Base-by-base conservation (phyloP, 768 basidiomycete genomes). In the Suillus paluster region DNA sequence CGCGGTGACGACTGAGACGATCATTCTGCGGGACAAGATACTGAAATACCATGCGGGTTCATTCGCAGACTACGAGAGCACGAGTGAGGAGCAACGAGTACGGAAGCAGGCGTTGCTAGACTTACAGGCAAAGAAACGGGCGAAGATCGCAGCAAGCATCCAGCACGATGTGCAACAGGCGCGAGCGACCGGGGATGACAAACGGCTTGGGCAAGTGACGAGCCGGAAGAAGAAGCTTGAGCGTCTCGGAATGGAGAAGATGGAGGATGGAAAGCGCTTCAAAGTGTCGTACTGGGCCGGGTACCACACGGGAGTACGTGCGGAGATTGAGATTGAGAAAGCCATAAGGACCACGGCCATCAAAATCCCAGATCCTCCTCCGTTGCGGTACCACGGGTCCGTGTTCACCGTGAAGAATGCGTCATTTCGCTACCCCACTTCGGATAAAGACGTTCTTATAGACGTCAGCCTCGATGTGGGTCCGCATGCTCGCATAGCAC, bases 131-230 rank as follows among this genome's bases (percentile, higher is more conserved):
- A 80, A 80, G 73, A 82, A 84, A 68, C 79, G 74, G 44, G 76
- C 73, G 9, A 74, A 81, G 66, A 85, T 89, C 48, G 79, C 84
- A 67, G 79, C 80, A 5, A 82, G 83, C 25, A 90, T 90, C 38
- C 79, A 81, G 41, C 79, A 80, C 55, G 84, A 81, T 11, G 74
- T 80, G 2, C 77, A 78, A 56, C 76, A 78, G 8, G 86, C 86
- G 1, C 86, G 81, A 65, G 77, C 81, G 39, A 84, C 84, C 0
- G 87, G 86, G 0, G 87, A 89, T 64, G 86, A 89, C 57, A 88
- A 88, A 64, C 79, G 83, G 50, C 69, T 73, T 23, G 68, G 76
- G 4, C 80, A 81, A 77, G 88, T 84, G 4, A 83, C 83, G 10
- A 83, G 82, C 21, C 75, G 88, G 10, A 83, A 85, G 69, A 88